Percentiles rank a stretch among this genome's conserved stretches.
Evolutionary conservation across 345 rosid genomes (phyloP).

Genomic region (Arabis alpina): DNA sequence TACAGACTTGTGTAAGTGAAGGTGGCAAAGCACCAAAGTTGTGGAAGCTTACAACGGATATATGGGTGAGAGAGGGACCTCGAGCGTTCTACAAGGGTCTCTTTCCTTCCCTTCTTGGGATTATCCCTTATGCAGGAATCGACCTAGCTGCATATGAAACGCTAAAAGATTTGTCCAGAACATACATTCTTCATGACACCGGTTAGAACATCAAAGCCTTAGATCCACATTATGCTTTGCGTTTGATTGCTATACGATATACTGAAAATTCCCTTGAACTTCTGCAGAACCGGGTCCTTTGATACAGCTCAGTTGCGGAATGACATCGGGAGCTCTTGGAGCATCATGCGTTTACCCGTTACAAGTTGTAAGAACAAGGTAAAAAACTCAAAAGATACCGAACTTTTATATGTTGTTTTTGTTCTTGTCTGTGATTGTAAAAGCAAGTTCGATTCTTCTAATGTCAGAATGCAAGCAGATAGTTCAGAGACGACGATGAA

Average conservation of each 20-base stretch:
- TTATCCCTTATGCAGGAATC: constrained; percentile 94
- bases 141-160: constrained; percentile 97
- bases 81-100: constrained; percentile 97
- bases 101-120: constrained; percentile 95
- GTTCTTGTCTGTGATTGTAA: constrained; percentile 6
- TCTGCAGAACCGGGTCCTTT: constrained; percentile 84
- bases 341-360: constrained; percentile 96
- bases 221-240: constrained; percentile 5
- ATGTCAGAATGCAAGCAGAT: constrained; percentile 93
- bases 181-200: constrained; percentile 71
- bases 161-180: constrained; percentile 84
- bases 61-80: constrained; percentile 91
- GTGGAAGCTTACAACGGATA: constrained; percentile 71
- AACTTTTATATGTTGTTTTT: background rate
- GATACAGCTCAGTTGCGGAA: constrained; percentile 92
- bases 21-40: constrained; percentile 75
- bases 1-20: constrained; percentile 74
- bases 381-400: constrained; percentile 18
- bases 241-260: constrained; percentile 17
- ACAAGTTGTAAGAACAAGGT: constrained; percentile 98
- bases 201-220: constrained; percentile 49
- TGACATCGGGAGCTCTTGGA: constrained; percentile 87
- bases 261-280: constrained; percentile 14
- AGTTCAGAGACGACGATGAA: constrained; percentile 63
- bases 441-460: constrained; percentile 19